A percentile compares a stretch with the other conserved stretches of the same genome.
phyloP scores from a whole-genome alignment of 495 filamentous ascomycete species.

The Clohesyomyces aquaticus region DNA sequence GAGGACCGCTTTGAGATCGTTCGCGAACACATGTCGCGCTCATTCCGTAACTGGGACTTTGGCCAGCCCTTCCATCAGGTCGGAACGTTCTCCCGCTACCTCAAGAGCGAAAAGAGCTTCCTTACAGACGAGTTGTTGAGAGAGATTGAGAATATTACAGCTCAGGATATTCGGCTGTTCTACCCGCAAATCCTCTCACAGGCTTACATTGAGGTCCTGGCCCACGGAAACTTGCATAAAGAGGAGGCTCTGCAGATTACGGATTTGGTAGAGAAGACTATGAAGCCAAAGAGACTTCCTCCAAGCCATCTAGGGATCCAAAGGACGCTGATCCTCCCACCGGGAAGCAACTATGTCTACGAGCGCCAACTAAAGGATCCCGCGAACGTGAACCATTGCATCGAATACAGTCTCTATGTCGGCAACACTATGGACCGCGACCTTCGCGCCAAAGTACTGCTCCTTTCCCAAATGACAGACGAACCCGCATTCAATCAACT shows the following conservation, averaged over 20 bases:
- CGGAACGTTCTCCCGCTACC: conserved; percentile 79
- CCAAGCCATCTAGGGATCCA: conserved; percentile 78
- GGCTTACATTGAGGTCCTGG: conserved; percentile 82
- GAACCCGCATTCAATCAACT: conserved; percentile 94
- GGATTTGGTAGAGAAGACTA: conserved; percentile 73
- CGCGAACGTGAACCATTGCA: conserved; percentile 94
- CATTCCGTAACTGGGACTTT: conserved; percentile 82
- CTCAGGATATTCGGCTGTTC: conserved; percentile 75
- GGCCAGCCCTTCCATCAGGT: conserved; percentile 89
- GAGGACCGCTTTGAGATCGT: conserved; percentile 87
- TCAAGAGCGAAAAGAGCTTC: conserved; percentile 75
- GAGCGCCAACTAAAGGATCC: conserved; percentile 79
- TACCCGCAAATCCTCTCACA: conserved; percentile 80
- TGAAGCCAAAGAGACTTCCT: conserved; percentile 77
- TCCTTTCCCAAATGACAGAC: conserved; percentile 89
- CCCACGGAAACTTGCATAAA: conserved; percentile 93
- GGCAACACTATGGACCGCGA: conserved; percentile 70
- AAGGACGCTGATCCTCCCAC: conserved; percentile 75
- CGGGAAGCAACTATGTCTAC: conserved; percentile 81
- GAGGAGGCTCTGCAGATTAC: conserved; percentile 90
- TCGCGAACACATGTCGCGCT: conserved; percentile 79
- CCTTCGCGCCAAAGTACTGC: conserved; percentile 73
- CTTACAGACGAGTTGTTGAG: conserved; percentile 79
- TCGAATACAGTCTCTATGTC: conserved; percentile 85
- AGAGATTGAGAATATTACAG: conserved; percentile 73